Evolutionary conservation across 139 green algal species (phyloP), one percentile per base, ranked within the genome.

Genomic region (Chlorella sp.): DNA sequence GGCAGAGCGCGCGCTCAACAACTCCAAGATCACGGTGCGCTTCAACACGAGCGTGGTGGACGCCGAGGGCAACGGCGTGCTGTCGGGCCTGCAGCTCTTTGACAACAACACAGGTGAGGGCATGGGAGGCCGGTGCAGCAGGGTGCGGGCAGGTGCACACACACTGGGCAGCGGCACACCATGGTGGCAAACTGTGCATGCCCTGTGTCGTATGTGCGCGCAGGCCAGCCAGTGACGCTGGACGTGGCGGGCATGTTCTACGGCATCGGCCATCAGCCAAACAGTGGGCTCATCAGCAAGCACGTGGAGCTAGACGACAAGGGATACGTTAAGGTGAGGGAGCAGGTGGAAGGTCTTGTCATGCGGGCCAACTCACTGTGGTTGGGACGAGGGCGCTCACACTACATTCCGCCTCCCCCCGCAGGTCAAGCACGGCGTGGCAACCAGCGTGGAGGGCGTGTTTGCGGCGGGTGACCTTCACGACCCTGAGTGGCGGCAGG

Each of bases 231-330:
- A 82, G 77, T 30, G 65, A 10, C 73, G 88, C 3, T 75, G 70
- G 35, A 66, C 2, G 91, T 98, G 61, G 70, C 75, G 6, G 95
- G 95, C 24, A 74, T 99, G 69, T 99, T 99, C 72, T 99, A 99
- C 77, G 95, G 95, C 72, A 99, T 99, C 71, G 95, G 95, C 27
- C 95, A 99, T 81, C 85, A 83, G 49, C 95, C 95, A 65, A 99
- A 99, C 91, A 97, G 82, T 78, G 72, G 74, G 10, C 77, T 91
- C 20, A 71, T 94, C 24, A 67, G 68, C 50, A 27, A 42, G 1
- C 67, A 77, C 49, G 68, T 98, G 24, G 88, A 97, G 71, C 77
- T 96, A 63, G 94, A 99, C 75, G 86, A 92, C 4, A 81, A 84
- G 1, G 94, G 94, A 4, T 99, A 98, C 78, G 91, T 99, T 23